These are phyloP conservation scores for Phytophthora tubulina DNA, from an alignment of 352 stramenopile species.

Conservation along the genomic window DNA sequence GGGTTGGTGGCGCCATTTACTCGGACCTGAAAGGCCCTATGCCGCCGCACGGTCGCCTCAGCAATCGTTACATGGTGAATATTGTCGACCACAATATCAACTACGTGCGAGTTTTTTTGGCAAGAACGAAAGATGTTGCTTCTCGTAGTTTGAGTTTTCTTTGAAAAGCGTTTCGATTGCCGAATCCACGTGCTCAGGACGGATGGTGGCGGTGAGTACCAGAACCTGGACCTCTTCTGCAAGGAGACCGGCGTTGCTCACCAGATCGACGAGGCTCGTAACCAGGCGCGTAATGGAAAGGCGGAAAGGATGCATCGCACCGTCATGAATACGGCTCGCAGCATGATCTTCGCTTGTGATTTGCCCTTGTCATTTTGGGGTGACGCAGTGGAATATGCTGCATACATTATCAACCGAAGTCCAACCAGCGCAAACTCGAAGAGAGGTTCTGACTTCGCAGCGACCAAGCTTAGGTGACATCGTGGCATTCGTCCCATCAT, in stretches of 20 bases:
- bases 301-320: not conserved
- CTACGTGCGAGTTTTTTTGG: not conserved
- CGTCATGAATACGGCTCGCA: not conserved
- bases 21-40: not conserved
- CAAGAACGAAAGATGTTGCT: not conserved
- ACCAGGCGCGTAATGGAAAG: constrained; percentile 4
- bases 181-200: constrained; percentile 3
- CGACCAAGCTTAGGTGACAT: no score
- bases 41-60: not conserved
- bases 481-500: no score
- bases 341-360: not conserved
- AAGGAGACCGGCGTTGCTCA: not conserved
- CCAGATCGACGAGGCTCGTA: not conserved
- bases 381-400: no score
- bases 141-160: not conserved
- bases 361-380: no score
- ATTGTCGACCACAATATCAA: not conserved
- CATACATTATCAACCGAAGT: no score
- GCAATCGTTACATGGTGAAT: not conserved
- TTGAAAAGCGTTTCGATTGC: constrained; percentile 1
- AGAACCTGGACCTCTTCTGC: constrained; percentile 6
- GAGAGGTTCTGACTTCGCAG: no score
- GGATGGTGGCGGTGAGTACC: constrained; percentile 4
- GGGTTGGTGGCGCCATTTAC: not conserved
- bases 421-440: no score